Base-by-base conservation (phyloP, 176 grass and related monocot genomes). In the Dendrocalamus sinicus region DNA sequence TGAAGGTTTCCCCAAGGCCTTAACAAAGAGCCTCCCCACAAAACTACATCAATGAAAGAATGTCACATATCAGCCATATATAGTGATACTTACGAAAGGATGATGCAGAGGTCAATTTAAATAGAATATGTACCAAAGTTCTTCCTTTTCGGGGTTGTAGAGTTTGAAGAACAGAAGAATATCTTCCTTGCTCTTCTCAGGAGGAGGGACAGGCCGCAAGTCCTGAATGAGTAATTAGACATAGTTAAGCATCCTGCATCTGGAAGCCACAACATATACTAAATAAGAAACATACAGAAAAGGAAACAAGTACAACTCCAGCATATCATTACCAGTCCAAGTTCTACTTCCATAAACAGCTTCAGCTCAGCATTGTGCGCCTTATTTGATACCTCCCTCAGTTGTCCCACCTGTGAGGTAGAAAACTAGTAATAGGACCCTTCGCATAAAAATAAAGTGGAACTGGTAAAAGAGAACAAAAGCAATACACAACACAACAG, bases 351-450 rank as follows among this genome's bases (percentile, higher is more conserved):
- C 77, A 95, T 86, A 82, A 95, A 94, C 58, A 98, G 81, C 84
- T 98, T 98, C 63, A 95, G 71, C 83, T 98, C 93, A 72, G 90
- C 91, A 88, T 95, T 98, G 40, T 95, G 91, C 47, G 88, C 86
- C 86, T 98, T 98, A 85, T 98, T 95, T 80, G 96, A 98, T 84
- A 95, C 88, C 86, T 95, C 93, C 81, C 96, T 89, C 58, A 98
- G 86, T 50, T 93, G 88, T 47, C 96, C 93, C 84, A 98, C 93
- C 96, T 98, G 79, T 78, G 75, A 35, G 91, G 62, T 24, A 24
- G 48, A 69, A 84, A 82, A 28, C 20, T 77, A 50, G 63, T 69
- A 37, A 40, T 53, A 40, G 30, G 32, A 81, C 28, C 19, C 11
- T n/a, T 75, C 22, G 32, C 35, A 84, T 57, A 72, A 86, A 76